phyloP scores from a whole-genome alignment of 306 rosid genomes.

The Ziziphus jujuba region DNA sequence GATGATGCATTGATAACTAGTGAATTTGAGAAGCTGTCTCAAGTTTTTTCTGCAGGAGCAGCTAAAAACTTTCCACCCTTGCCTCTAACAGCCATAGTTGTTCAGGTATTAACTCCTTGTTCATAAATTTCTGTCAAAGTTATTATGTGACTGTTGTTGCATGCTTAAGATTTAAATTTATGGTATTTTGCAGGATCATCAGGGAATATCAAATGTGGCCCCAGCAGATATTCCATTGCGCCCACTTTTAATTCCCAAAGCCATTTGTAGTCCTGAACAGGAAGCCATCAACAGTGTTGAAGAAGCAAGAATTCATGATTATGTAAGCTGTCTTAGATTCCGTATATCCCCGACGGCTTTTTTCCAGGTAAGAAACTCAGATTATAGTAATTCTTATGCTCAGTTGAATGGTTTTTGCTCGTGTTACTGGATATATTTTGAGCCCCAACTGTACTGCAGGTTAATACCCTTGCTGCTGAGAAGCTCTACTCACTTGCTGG shows the following conservation, averaged over 20 bases:
- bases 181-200: slow-evolving; percentile 64
- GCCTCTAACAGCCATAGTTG: slow-evolving; percentile 76
- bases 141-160: not conserved
- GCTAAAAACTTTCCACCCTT: slow-evolving; percentile 52
- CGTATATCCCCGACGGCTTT: slow-evolving; percentile 95
- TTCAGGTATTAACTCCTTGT: slow-evolving; percentile 65
- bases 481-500: slow-evolving; percentile 95
- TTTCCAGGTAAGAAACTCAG: slow-evolving; percentile 66
- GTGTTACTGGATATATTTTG: slow-evolving; percentile 12
- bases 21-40: slow-evolving; percentile 72
- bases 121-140: slow-evolving; percentile 1
- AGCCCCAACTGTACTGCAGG: slow-evolving; percentile 48
- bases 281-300: slow-evolving; percentile 30
- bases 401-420: slow-evolving; percentile 1
- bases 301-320: slow-evolving; percentile 80
- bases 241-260: slow-evolving; percentile 43
- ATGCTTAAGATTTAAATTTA: too few species aligned
- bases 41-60: slow-evolving; percentile 66
- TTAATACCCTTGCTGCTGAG: slow-evolving; percentile 95
- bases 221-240: slow-evolving; percentile 77
- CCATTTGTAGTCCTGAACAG: slow-evolving; percentile 36
- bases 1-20: slow-evolving; percentile 51
- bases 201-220: slow-evolving; percentile 92
- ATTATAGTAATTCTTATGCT: slow-evolving; percentile 17
- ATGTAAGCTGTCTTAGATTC: slow-evolving; percentile 70